phyloP scores from a whole-genome alignment of 2,329 filamentous ascomycete genomes.

The Coniochaeta ligniaria region DNA sequence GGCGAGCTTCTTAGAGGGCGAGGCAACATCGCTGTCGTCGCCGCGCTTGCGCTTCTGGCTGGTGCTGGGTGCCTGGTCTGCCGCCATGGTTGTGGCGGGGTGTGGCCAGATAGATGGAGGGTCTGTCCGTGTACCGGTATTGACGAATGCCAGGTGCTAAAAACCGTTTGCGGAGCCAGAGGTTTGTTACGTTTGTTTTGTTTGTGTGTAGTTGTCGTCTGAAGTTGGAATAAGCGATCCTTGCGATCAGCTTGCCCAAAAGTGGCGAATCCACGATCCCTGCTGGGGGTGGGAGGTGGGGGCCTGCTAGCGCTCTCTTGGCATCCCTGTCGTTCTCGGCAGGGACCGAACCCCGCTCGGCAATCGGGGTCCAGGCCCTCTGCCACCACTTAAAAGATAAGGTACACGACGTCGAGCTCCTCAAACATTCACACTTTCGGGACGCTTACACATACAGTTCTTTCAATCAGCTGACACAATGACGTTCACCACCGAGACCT shows the following conservation, averaged over 20 bases:
- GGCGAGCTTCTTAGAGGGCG: slow-evolving; percentile 6
- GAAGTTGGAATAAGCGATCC: neutral
- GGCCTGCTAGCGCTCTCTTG: no score
- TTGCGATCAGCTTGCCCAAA: neutral
- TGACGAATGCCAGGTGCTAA: no score
- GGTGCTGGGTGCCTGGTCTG: neutral
- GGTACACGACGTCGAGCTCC: neutral
- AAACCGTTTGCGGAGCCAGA: no score
- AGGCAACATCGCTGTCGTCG: neutral
- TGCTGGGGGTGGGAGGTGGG: no score
- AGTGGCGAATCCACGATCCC: neutral
- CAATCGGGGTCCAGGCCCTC: no score
- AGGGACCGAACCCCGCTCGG: no score
- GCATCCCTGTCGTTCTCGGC: no score
- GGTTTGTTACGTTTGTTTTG: no score
- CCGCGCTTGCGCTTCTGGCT: slow-evolving; percentile 6
- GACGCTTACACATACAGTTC: neutral
- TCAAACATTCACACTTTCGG: neutral
- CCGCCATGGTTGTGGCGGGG: neutral
- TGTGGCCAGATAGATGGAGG: neutral
- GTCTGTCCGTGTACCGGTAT: neutral
- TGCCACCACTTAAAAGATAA: no score
- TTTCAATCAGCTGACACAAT: neutral
- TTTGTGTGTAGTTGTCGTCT: neutral
- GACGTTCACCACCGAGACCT: neutral